Evolutionary conservation across 2,329 filamentous ascomycete genomes (phyloP), one percentile per base, ranked within the genome.

Genomic region (Cyphellophora europaea): DNA sequence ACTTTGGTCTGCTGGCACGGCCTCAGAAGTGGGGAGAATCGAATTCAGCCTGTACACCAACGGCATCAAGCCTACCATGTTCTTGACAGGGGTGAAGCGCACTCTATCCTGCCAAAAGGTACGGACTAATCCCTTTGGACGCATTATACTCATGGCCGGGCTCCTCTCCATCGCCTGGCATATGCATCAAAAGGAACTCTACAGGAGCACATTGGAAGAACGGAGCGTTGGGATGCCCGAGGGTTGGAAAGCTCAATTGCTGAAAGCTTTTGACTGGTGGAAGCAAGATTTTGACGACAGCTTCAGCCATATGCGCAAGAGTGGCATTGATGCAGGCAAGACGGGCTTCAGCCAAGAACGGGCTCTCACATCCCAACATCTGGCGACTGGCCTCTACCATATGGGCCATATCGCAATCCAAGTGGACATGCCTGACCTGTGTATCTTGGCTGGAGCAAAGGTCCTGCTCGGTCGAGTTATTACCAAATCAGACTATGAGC

Each of bases 241-340:
- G 14, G 32, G 32, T 8, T 35, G 32, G 32, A 35, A 35, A 16
- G 23, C 19, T 5, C 32, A 35, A 16, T 8, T 35, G n/a, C 15
- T 35, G 6, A 35, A 35, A 18, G 32, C 32, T 5, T 16, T 35
- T 5, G 32, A 35, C 13, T 35, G 32, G 32, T 35, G 32, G 32
- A 35, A 35, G 19, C 27, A 18, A 15, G 32, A 35, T 16, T 35
- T 25, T 16, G 32, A 35, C 19, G 23, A 28, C 13, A 35, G 32
- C 15, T 23, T 35, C n/a, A 23, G 77, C 72, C 32, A 67, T 63
- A 14, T 35, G 32, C 18, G 23, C 12, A 15, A 15, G 12, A 27
- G 14, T 10, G 19, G 19, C 19, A 28, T 35, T 15, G 32, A 27
- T 28, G 32, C 17, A n/a, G 18, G 17, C 12, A 35, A 35, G 17